Evolutionary conservation across 257 asterid genomes (phyloP).

Genomic region (Nicotiana otophora): DNA sequence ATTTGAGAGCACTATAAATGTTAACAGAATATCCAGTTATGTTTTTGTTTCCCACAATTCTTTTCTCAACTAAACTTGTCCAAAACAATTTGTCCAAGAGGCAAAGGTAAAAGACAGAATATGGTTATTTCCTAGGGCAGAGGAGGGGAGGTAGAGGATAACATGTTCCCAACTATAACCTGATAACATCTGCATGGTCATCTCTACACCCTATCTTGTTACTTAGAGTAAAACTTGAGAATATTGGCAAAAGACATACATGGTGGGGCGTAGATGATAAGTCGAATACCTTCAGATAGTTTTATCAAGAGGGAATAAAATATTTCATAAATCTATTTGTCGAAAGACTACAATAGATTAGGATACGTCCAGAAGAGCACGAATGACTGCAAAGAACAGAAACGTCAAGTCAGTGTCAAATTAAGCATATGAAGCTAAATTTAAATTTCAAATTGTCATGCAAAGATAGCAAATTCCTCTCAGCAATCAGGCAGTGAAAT

Average conservation of each 20-base stretch:
- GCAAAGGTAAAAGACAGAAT: background rate
- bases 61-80: background rate
- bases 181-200: background rate
- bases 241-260: background rate
- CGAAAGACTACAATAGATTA: slow-evolving; percentile 13
- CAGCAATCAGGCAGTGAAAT: background rate
- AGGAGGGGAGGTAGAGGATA: background rate
- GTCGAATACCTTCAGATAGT: background rate
- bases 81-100: too few species aligned
- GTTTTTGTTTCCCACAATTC: background rate
- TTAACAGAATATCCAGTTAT: background rate
- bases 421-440: background rate
- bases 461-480: background rate
- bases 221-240: background rate
- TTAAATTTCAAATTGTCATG: background rate
- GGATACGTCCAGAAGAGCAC: slow-evolving; percentile 99
- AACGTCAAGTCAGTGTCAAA: slow-evolving; percentile 11
- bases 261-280: background rate
- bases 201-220: background rate
- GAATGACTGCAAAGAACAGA: slow-evolving; percentile 75
- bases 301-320: background rate
- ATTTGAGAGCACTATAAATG: background rate
- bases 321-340: background rate
- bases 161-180: background rate
- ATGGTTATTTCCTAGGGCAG: background rate